These are phyloP conservation scores for Populus deltoides DNA, from an alignment of 345 rosid species.

Conservation along the genomic window DNA sequence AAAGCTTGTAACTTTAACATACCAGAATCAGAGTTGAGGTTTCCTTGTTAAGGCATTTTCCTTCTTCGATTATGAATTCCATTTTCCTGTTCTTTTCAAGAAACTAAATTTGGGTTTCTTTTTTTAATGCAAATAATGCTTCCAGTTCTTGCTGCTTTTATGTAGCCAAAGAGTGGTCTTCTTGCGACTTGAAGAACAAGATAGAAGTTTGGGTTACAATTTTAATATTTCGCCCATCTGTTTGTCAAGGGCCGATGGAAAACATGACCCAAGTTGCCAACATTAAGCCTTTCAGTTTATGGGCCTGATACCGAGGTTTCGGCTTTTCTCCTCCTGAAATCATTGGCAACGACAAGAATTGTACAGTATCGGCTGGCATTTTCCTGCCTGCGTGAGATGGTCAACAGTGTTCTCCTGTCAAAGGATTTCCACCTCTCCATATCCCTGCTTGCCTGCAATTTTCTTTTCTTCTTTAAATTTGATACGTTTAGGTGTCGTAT, in stretches of 20 bases:
- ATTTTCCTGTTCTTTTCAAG: slow-evolving; percentile 17
- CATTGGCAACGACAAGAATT: background rate
- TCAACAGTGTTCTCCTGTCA: background rate
- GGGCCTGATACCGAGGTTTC: background rate
- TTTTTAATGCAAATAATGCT: background rate
- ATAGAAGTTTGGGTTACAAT: slow-evolving; percentile 10
- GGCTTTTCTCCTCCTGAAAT: background rate
- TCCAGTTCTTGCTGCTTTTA: background rate
- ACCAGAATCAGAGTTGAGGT: slow-evolving; percentile 73
- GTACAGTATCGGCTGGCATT: background rate
- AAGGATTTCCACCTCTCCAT: background rate
- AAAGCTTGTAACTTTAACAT: background rate
- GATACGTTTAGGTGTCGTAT: background rate
- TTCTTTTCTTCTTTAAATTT: background rate
- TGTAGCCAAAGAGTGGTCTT: too few relatives aligned
- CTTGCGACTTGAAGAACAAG: slow-evolving; percentile 26
- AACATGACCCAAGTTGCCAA: background rate
- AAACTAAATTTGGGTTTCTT: background rate
- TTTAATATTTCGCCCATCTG: background rate
- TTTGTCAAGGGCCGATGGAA: background rate
- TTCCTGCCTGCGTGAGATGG: background rate
- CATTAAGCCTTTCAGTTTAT: background rate
- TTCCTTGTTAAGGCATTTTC: slow-evolving; percentile 43
- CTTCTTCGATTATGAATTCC: slow-evolving; percentile 70
- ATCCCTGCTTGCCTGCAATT: background rate